phyloP scores from a whole-genome alignment of 2,329 filamentous ascomycete species.

The Scopulariopsis brevicaulis region DNA sequence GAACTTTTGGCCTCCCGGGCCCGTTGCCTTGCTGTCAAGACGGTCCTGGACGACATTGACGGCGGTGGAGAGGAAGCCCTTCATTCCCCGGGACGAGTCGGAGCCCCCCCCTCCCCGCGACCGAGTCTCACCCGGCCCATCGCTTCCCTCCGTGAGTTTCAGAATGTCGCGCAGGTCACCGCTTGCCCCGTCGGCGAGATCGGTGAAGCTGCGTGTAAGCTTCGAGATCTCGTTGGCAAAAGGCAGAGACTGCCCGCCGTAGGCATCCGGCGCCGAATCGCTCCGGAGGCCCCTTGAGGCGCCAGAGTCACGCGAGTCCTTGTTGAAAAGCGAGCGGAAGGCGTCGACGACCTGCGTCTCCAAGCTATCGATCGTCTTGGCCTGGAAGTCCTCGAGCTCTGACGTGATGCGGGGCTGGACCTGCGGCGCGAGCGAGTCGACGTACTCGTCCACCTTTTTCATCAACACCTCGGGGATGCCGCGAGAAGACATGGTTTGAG shows the following conservation, averaged over 20 bases:
- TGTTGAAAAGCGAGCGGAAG: constrained; percentile 30
- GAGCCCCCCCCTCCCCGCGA: constrained; percentile 15
- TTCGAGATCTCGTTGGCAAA: constrained; percentile 32
- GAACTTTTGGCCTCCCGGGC: constrained; percentile 17
- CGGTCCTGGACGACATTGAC: constrained; percentile 28
- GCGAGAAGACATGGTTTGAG: constrained; percentile 20
- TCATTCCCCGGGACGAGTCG: constrained; percentile 15
- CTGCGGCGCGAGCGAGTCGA: constrained; percentile 32
- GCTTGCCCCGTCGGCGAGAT: constrained; percentile 25
- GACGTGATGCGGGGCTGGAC: constrained; percentile 32
- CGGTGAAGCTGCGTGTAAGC: constrained; percentile 26
- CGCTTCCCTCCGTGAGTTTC: constrained; percentile 23
- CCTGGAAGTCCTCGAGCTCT: constrained; percentile 30
- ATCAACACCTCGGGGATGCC: constrained; percentile 29
- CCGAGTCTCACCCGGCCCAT: constrained; percentile 10
- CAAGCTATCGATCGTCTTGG: constrained; percentile 31
- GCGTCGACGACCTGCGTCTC: constrained; percentile 30
- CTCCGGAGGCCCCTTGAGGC: constrained; percentile 13
- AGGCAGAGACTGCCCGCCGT: constrained; percentile 26
- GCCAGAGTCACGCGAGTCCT: constrained; percentile 7
- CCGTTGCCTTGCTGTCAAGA: constrained; percentile 16
- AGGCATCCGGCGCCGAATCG: constrained; percentile 24
- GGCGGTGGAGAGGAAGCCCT: constrained; percentile 27
- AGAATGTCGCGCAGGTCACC: constrained; percentile 32
- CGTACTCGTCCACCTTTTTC: constrained; percentile 31